These are phyloP conservation scores for Ophiostoma novo-ulmi DNA, from an alignment of 2,329 filamentous ascomycete species.

Conservation along the genomic window DNA sequence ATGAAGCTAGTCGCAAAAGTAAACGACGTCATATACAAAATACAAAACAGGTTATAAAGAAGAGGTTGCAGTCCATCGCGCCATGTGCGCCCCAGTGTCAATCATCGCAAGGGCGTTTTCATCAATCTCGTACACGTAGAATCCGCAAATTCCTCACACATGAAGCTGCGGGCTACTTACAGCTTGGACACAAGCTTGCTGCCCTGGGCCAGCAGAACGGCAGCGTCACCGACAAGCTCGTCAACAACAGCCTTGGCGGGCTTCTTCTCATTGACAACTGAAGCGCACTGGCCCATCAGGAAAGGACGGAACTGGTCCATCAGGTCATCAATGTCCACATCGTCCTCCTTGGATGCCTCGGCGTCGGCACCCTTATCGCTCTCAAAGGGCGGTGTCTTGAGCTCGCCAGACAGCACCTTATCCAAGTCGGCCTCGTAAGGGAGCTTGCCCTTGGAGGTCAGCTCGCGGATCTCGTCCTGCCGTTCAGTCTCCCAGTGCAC, in stretches of 20 bases:
- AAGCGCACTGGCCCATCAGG: conserved; percentile 95
- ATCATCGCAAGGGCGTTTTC: background rate
- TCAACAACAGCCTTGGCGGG: conserved; percentile 86
- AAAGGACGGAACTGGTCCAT: conserved; percentile 88
- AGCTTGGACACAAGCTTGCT: conserved; percentile 64
- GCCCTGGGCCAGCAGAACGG: conserved; percentile 62
- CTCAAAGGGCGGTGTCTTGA: conserved; percentile 59
- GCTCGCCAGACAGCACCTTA: conserved; percentile 61
- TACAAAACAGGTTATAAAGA: background rate
- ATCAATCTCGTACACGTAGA: background rate
- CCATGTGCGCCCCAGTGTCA: background rate
- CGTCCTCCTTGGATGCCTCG: conserved; percentile 58
- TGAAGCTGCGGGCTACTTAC: conserved; percentile 38
- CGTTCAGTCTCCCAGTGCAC: conserved; percentile 94
- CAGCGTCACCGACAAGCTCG: conserved; percentile 83
- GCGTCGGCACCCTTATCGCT: conserved; percentile 60
- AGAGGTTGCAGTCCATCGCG: too few relatives aligned
- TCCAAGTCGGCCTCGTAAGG: conserved; percentile 94
- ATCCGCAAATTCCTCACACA: background rate
- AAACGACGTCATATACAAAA: conserved; percentile 10
- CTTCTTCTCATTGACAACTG: conserved; percentile 90
- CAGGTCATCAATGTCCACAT: conserved; percentile 70
- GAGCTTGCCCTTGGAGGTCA: conserved; percentile 82
- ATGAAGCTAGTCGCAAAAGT: background rate
- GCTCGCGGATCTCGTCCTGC: conserved; percentile 80